Evolutionary conservation across 176 grass and related monocot species (phyloP).

Genomic region (Aegilops umbellulata): DNA sequence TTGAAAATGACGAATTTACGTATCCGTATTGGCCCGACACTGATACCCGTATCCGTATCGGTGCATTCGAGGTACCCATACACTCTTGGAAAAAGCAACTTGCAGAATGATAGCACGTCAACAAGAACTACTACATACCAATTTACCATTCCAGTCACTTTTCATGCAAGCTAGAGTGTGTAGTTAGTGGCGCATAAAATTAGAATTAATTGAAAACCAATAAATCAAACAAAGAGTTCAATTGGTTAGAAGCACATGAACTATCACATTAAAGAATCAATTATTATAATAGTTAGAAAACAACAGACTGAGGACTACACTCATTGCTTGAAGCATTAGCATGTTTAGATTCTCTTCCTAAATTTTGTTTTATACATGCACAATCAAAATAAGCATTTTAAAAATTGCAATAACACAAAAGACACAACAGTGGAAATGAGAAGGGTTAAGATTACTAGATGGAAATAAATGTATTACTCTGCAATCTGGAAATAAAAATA

Average conservation of each 20-base stretch:
- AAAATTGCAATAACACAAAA: constrained; percentile 7
- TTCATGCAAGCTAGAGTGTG: not conserved
- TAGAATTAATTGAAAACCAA: not conserved
- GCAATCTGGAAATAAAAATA: constrained; percentile 13
- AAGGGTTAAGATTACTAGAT: not conserved
- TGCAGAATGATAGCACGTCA: not conserved
- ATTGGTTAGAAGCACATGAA: not conserved
- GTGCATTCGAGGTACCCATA: not conserved
- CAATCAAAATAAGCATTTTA: constrained; percentile 9
- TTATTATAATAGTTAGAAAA: not conserved
- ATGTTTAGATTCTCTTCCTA: not conserved
- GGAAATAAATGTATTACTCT: not conserved
- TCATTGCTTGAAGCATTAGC: not conserved
- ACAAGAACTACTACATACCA: not conserved
- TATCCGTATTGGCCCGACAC: no score
- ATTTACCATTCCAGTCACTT: not conserved
- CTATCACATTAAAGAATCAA: not conserved
- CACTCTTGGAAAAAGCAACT: not conserved
- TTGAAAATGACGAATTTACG: no score
- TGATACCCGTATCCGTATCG: no score
- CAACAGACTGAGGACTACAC: not conserved
- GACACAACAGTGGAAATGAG: not conserved
- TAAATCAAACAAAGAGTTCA: not conserved
- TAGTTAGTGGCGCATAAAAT: not conserved
- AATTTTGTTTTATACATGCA: not conserved